Evolutionary conservation across 2,329 filamentous ascomycete genomes (phyloP), one percentile per base, ranked within the genome.

Genomic region (Tolypocladium tundrense): DNA sequence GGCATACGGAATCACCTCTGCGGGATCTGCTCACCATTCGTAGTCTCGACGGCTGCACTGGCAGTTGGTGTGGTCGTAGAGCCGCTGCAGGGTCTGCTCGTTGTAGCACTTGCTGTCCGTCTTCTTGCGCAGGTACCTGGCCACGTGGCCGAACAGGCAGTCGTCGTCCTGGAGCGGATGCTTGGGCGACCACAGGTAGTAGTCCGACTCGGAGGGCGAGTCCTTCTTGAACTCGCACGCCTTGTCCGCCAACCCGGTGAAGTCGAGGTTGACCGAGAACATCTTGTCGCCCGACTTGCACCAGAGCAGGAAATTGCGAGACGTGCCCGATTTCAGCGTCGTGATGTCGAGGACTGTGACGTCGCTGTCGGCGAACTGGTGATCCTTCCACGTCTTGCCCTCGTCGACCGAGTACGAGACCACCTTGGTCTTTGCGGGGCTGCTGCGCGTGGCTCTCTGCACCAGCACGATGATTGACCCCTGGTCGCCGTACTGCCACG

Each of bases 401-500:
- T 93, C 88, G 68, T 99, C 88, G 13, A 86, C 77, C 19, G 90
- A 88, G 74, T 94, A 97, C 59, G 84, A 85, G 45, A 95, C 74
- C 2, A 76, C 75, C 56, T 89, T 84, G 2, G 88, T 89, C 68
- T 82, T 84, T 56, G 92, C 75, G 1, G 78, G 74, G 62, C 88
- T 87, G 5, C 88, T 91, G 55, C 83, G 79, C 56, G 80, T 81
- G 16, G 81, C 79, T 58, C 91, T 85, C 67, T 88, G 83, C 27
- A 93, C 91, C 54, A 99, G 87, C 48, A 96, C 90, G 61, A 97
- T 85, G 65, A 97, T 88, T 7, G 91, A 94, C 35, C 94, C 94
- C 70, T 96, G 91, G 66, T 99, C 95, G 59, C 94, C 95, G 69
- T 91, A 96, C 67, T 96, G 90, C 91, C 91, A 99, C 67, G 88